Conservation (phyloP, 345 rosid genomes). For the Salix exigua region DNA sequence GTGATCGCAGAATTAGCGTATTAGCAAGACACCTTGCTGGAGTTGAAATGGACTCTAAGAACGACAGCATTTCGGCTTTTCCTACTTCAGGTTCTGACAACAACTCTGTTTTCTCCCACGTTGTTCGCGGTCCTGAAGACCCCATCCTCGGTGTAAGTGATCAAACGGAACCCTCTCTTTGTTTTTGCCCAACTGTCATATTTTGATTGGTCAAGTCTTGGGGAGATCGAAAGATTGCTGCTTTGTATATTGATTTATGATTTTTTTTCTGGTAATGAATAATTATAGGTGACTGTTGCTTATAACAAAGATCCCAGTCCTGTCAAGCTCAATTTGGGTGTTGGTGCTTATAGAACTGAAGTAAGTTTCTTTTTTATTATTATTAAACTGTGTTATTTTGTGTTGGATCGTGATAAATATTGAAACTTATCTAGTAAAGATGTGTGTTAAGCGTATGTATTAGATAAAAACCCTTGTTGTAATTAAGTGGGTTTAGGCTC, state of each 20-base stretch:
- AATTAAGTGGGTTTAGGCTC: background rate
- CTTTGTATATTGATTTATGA: background rate
- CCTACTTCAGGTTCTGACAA: conserved; percentile 9
- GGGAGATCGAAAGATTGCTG: background rate
- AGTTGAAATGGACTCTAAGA: background rate
- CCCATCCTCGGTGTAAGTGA: conserved; percentile 28
- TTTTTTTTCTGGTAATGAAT: background rate
- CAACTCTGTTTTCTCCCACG: conserved; percentile 23
- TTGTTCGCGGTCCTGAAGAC: conserved; percentile 28
- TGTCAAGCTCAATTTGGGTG: conserved; percentile 88
- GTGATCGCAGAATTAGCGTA: conserved; percentile 23
- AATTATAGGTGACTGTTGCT: conserved; percentile 74
- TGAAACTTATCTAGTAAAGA: background rate
- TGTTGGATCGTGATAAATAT: background rate
- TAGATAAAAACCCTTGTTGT: background rate
- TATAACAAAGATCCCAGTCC: conserved; percentile 91
- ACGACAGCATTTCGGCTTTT: conserved; percentile 11
- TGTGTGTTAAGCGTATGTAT: background rate
- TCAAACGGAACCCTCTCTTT: background rate
- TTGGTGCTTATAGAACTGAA: conserved; percentile 95
- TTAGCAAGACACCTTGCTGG: conserved; percentile 18
- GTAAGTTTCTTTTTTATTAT: conserved; percentile 19
- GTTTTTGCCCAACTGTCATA: background rate
- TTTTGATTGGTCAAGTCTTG: background rate
- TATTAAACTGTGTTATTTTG: background rate